Base-by-base conservation (phyloP, 768 basidiomycete species). In the Mycena maculata region DNA sequence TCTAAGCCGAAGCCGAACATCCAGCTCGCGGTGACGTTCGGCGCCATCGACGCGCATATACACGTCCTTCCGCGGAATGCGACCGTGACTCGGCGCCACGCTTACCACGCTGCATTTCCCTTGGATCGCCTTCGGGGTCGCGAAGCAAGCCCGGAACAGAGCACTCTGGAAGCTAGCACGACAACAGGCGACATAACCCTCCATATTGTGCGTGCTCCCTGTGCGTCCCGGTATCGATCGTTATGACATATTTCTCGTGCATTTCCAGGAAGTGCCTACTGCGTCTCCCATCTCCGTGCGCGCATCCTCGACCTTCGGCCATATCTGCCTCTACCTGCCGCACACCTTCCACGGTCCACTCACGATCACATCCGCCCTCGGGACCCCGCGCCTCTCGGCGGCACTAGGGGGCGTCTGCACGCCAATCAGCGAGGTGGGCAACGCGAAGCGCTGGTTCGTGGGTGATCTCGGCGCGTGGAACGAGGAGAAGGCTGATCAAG, bases 281-380 rank as follows among this genome's bases (percentile, higher is more conserved):
- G 15, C 33, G 6, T 4, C 48, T 18, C 55, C 31, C 20, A 39
- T 65, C 42, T n/a, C 31, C n/a, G 6, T 60, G 31, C 57, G 47
- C n/a, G 50, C 44, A 1, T 27, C 30, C 5, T 59, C 64, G 7
- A 60, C 42, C 0, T 38, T 59, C 13, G 64, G 64, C 11, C 50
- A 31, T 23, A 41, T 65, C 31, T 11, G 57, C 20, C 27, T 65
- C 41, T 60, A 28, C 33, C 42, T 65, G 1, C 64, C 64, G 1
- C 57, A 58, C 42, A 59, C 57, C 2, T 39, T 54, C n/a, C 57
- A 65, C n/a, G 64, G 64, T 9, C 64, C 64, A 27, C 42, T 65
- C 50, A 44, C 23, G 15, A 22, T 65, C 50, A n/a, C 57, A 18
- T 42, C 48, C 54, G 41, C 38, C 22, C n/a, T 50, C n/a, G 31